Percentiles rank a stretch among this genome's conserved stretches.
Conservation (phyloP, 495 filamentous ascomycete genomes). For the Podospora pseudopauciseta region DNA sequence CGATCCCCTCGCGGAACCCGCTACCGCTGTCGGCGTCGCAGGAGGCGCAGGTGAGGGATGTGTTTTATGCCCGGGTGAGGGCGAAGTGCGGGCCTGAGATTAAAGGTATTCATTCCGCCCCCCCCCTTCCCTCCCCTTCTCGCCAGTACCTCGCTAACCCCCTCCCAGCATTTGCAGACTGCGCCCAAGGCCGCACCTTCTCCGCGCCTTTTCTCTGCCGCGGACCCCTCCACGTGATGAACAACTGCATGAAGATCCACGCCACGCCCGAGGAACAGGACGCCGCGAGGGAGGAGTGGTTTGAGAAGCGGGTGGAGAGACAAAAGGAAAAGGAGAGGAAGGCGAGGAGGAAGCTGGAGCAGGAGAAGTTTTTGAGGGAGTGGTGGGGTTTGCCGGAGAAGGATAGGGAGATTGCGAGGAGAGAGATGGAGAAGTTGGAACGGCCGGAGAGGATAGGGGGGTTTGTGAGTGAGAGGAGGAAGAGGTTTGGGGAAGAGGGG, state of each 20-base stretch:
- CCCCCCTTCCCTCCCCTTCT: not conserved
- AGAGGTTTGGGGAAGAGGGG: constrained; percentile 14
- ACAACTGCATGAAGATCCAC: constrained; percentile 82
- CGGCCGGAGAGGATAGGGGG: constrained; percentile 40
- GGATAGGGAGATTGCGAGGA: constrained; percentile 39
- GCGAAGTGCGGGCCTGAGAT: constrained; percentile 78
- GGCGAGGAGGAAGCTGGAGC: constrained; percentile 49
- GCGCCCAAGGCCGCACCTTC: constrained; percentile 79
- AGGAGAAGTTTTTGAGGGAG: constrained; percentile 56
- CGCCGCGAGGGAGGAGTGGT: constrained; percentile 91
- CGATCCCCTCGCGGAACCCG: constrained; percentile 71
- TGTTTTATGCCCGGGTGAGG: constrained; percentile 86
- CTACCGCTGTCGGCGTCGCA: constrained; percentile 88
- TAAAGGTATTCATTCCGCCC: constrained; percentile 55
- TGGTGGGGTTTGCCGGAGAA: constrained; percentile 57
- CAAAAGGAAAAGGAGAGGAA: constrained; percentile 59
- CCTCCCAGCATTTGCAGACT: constrained; percentile 72
- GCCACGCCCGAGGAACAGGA: constrained; percentile 83
- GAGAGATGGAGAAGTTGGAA: constrained; percentile 39
- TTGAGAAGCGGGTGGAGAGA: constrained; percentile 65
- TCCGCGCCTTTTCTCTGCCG: constrained; percentile 83
- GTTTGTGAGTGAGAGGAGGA: constrained; percentile 22
- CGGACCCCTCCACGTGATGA: constrained; percentile 75
- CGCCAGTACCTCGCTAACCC: not conserved
- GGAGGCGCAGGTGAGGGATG: constrained; percentile 82